Conservation (phyloP, 2,329 filamentous ascomycete genomes). For the Sordariomycetes sp. region DNA sequence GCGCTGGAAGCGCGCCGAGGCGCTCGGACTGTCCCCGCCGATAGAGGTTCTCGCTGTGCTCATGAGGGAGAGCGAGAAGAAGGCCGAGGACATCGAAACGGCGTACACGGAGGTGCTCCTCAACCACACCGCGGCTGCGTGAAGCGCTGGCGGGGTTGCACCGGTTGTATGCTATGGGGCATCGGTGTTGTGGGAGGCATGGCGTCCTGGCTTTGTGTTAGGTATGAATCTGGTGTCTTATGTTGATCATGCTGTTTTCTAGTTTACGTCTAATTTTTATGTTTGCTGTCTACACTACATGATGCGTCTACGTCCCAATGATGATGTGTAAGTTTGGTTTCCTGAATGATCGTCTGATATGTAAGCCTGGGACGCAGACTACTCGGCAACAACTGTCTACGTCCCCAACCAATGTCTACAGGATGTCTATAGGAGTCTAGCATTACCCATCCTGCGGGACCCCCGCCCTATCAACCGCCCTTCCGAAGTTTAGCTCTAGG, state of each 20-base stretch:
- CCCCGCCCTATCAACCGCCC: not conserved
- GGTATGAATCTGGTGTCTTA: not conserved
- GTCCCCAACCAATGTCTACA: no score
- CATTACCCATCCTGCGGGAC: no score
- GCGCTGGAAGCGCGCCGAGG: constrained; percentile 79
- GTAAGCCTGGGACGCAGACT: not conserved
- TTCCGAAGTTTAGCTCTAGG: not conserved
- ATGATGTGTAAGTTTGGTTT: not conserved
- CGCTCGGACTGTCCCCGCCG: constrained; percentile 73
- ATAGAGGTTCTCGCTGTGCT: constrained; percentile 83
- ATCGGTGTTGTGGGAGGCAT: constrained; percentile 9
- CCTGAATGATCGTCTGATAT: not conserved
- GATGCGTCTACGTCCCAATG: not conserved
- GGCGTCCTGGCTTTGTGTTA: constrained; percentile 10
- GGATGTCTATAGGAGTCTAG: no score
- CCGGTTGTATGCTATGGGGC: constrained; percentile 4
- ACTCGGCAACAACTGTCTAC: no score
- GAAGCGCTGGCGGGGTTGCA: not conserved
- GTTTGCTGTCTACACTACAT: no score
- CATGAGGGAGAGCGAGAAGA: constrained; percentile 49
- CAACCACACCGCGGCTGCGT: not conserved
- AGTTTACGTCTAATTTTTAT: not conserved
- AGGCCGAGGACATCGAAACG: constrained; percentile 33
- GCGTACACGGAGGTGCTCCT: constrained; percentile 61
- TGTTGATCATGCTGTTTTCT: not conserved